Evolutionary conservation across 305 asterid genomes (phyloP), one percentile per base, ranked within the genome.

Genomic region (Stenogyne calaminthoides): DNA sequence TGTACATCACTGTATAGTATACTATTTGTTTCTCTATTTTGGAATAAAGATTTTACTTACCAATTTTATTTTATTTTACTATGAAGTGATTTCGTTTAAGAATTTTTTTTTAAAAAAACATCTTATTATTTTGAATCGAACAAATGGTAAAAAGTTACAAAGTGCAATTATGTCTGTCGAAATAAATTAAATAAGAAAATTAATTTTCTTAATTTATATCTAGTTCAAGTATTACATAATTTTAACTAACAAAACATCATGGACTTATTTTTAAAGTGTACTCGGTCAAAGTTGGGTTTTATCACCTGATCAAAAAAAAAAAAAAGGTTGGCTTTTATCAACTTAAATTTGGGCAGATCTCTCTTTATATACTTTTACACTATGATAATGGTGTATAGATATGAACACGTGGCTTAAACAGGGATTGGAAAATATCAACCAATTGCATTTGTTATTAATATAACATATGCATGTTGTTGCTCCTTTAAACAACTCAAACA

Each of bases 381-480:
- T 4, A 5, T 32, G 52, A 12, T n/a, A 8, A 47, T 3, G 19
- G 19, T n/a, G 19, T 15, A n/a, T 47, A 47, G 18, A 55, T 19
- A 6, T 8, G 56, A 29, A 7, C 44, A 54, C 20, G 65, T 39
- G 57, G 66, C 58, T 34, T 66, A 34, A 29, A 29, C 7, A 6
- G 19, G 12, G n/a, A 36, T 2, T 6, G 11, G 51, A 4, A 34
- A 44, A 46, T 56, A 39, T 10, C 57, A 67, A 32, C 46, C 25
- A 8, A 76, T n/a, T n/a, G 12, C 51, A 75, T 47, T 65, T 44
- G 44, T 11, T 15, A 49, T 49, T 49, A 46, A 46, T 42, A 51
- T 52, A 66, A 64, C 71, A 59, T 55, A 42, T 73, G 75, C 67
- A 54, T 63, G 75, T 67, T 73, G 81, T 78, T 72, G 78, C 63